Percentiles rank a stretch among this genome's conserved stretches.
These are phyloP conservation scores for Syncephalastrum monosporum DNA, from an alignment of 371 early-diverging fungal species.

Conservation along the genomic window DNA sequence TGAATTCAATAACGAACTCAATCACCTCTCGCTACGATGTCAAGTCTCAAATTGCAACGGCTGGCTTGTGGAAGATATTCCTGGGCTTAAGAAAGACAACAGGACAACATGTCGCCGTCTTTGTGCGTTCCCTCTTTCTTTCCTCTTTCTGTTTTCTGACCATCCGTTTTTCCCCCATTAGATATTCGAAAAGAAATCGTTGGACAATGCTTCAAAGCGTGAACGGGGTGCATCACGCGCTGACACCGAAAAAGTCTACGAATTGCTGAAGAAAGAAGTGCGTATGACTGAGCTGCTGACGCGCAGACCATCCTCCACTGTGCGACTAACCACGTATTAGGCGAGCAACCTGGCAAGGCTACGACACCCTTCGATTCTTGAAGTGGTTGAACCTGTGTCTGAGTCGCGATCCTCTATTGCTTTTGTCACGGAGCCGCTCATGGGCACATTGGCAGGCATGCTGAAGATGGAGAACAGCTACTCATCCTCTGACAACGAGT, in stretches of 20 bases:
- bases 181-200: conserved; percentile 73
- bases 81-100: conserved; percentile 61
- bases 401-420: conserved; percentile 72
- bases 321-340: conserved; percentile 10
- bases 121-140: conserved; percentile 42
- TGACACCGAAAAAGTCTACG: conserved; percentile 59
- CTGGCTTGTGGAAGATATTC: conserved; percentile 69
- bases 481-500: conserved; percentile 32
- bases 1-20: conserved; percentile 47
- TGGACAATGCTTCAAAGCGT: conserved; percentile 56
- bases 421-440: conserved; percentile 81
- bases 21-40: conserved; percentile 50
- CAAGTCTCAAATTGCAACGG: conserved; percentile 55
- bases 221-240: conserved; percentile 47
- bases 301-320: conserved; percentile 1
- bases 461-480: conserved; percentile 57
- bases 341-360: conserved; percentile 76
- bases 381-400: conserved; percentile 79
- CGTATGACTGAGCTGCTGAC: background rate
- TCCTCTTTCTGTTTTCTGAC: background rate
- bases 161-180: conserved; percentile 21
- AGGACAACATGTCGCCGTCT: conserved; percentile 60
- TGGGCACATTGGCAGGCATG: conserved; percentile 66
- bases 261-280: conserved; percentile 67
- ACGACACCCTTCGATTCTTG: conserved; percentile 82